Evolutionary conservation across 495 filamentous ascomycete species (phyloP).

Genomic region (Beverwykella pulmonaria): DNA sequence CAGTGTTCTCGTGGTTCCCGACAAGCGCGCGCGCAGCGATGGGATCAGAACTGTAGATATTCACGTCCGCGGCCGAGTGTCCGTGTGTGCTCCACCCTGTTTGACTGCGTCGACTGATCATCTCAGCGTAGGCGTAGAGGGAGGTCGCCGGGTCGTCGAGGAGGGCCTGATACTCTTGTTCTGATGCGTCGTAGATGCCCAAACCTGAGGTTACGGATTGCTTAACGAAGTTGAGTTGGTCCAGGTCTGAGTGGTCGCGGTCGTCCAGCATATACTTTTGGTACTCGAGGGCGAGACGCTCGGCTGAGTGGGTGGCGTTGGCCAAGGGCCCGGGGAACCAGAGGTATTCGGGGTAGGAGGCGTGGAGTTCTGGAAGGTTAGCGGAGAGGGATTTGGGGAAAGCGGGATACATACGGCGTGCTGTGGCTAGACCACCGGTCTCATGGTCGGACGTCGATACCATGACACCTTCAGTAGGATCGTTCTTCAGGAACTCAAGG

Average conservation of each 20-base stretch:
- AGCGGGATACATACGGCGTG: constrained; percentile 61
- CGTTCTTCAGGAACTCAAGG: constrained; percentile 78
- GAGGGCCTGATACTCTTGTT: constrained; percentile 69
- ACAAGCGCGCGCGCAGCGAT: constrained; percentile 54
- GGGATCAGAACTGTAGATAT: constrained; percentile 72
- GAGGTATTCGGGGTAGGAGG: constrained; percentile 71
- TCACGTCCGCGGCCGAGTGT: constrained; percentile 87
- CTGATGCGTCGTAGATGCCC: constrained; percentile 72
- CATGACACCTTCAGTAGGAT: constrained; percentile 72
- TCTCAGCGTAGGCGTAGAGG: constrained; percentile 71
- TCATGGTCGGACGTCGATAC: constrained; percentile 94
- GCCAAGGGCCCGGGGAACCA: constrained; percentile 85
- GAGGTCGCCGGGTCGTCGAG: constrained; percentile 57
- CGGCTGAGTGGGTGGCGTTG: constrained; percentile 77
- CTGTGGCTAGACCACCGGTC: constrained; percentile 82
- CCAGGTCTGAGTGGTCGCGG: constrained; percentile 33
- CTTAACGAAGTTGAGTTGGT: constrained; percentile 57
- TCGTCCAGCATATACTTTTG: constrained; percentile 54
- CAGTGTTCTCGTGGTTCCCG: constrained; percentile 94
- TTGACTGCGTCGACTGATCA: constrained; percentile 83
- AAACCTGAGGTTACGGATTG: constrained; percentile 65
- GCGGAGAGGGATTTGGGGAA: background rate
- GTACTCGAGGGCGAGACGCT: constrained; percentile 66
- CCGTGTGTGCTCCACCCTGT: constrained; percentile 92
- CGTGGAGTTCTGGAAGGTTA: constrained; percentile 56